Conservation (phyloP, 148 eudicot genomes). For the Pouteria glomerata region DNA sequence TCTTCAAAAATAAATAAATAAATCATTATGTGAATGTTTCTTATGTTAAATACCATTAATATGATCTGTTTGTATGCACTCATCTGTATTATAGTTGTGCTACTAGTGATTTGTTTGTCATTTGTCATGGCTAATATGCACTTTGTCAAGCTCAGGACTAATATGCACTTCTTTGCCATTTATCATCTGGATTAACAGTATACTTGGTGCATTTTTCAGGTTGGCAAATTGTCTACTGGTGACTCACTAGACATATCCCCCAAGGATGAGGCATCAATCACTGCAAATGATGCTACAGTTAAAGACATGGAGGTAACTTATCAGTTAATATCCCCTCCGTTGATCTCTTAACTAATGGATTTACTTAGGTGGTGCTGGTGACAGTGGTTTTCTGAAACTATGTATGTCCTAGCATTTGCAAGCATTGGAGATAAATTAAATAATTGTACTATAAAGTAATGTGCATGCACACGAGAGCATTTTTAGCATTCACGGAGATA, state of each 20-base stretch:
- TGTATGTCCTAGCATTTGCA: no score
- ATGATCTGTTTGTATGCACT: neutral
- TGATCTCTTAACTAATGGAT: no score
- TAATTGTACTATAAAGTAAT: no score
- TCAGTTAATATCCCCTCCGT: neutral
- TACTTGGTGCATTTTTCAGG: conserved; percentile 35
- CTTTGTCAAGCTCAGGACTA: neutral
- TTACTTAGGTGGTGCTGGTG: no score
- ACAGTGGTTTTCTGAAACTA: no score
- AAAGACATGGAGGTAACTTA: conserved; percentile 88
- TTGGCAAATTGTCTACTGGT: conserved; percentile 84
- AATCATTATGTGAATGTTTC: neutral
- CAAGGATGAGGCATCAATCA: conserved; percentile 70
- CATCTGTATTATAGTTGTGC: neutral
- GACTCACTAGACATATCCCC: conserved; percentile 90
- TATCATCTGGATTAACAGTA: neutral
- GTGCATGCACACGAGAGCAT: no score
- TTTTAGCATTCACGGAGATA: no score
- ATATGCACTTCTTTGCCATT: neutral
- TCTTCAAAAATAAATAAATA: no score
- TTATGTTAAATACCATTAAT: neutral
- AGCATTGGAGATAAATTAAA: no score
- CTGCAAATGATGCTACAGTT: conserved; percentile 75
- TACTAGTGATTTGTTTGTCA: neutral
- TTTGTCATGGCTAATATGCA: neutral